These are phyloP conservation scores for Glebionis coronaria DNA, from an alignment of 129 eudicot genomes.

Conservation along the genomic window DNA sequence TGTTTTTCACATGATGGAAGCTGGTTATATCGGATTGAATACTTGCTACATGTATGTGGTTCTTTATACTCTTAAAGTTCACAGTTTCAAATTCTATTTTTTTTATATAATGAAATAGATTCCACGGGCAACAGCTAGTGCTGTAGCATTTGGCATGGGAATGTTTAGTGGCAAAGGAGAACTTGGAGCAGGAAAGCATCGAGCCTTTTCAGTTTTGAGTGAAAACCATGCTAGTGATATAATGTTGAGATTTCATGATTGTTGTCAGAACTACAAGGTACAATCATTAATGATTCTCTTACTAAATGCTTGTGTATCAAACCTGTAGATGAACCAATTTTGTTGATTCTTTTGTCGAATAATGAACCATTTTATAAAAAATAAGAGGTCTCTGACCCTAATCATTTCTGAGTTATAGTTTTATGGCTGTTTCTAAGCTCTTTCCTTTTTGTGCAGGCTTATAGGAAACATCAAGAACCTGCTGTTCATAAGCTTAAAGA, in stretches of 20 bases:
- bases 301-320: background rate
- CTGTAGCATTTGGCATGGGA: slow-evolving; percentile 52
- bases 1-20: too few relatives aligned
- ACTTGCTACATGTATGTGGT: slow-evolving; percentile 5
- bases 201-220: slow-evolving; percentile 88
- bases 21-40: slow-evolving; percentile 1
- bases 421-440: background rate
- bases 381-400: too few relatives aligned
- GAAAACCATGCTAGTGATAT: slow-evolving; percentile 97
- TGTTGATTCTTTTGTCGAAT: too few relatives aligned
- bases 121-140: slow-evolving; percentile 98
- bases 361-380: too few relatives aligned
- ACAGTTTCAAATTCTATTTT: background rate
- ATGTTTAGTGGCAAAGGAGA: slow-evolving; percentile 80
- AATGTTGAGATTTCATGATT: slow-evolving; percentile 83
- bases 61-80: slow-evolving; percentile 12
- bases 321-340: too few relatives aligned
- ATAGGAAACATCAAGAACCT: slow-evolving; percentile 85
- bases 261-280: slow-evolving; percentile 98
- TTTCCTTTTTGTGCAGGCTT: slow-evolving; percentile 42
- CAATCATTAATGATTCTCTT: background rate
- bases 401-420: slow-evolving; percentile 13
- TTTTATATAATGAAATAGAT: slow-evolving; percentile 37
- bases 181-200: slow-evolving; percentile 80
- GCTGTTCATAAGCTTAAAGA: slow-evolving; percentile 75